A percentile compares a stretch with the other conserved stretches of the same genome.
phyloP scores from a whole-genome alignment of 306 rosid species.

The Acmispon strigosus region DNA sequence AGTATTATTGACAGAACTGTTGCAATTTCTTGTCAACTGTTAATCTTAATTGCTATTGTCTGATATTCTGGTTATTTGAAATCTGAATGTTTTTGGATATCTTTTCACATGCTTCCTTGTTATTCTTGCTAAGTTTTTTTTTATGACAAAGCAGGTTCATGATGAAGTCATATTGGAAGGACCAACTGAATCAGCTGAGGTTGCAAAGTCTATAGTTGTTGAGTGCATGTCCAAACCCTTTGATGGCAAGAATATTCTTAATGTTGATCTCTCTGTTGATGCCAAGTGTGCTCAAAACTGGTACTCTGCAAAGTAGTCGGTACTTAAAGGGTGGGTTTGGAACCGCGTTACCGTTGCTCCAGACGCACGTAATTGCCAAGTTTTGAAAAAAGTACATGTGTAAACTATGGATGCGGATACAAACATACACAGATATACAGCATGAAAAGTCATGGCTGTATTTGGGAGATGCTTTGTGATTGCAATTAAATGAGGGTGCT shows the following conservation, averaged over 20 bases:
- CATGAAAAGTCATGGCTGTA: background rate
- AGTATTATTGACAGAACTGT: too few species aligned
- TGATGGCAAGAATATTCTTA: slow-evolving; percentile 56
- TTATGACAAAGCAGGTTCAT: slow-evolving; percentile 55
- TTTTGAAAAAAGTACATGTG: too few species aligned
- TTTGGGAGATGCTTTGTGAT: background rate
- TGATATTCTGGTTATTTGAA: background rate
- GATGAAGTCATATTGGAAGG: slow-evolving; percentile 96
- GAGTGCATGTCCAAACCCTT: slow-evolving; percentile 89
- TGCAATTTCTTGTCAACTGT: background rate
- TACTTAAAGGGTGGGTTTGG: too few species aligned
- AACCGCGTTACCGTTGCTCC: too few species aligned
- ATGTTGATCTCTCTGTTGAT: slow-evolving; percentile 80
- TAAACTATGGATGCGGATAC: too few species aligned
- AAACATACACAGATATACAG: background rate
- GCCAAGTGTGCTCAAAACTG: slow-evolving; percentile 88
- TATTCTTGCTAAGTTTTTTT: slow-evolving; percentile 10
- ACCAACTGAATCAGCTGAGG: slow-evolving; percentile 67
- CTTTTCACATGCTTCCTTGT: background rate
- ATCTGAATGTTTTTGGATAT: background rate
- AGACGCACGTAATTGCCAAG: too few species aligned
- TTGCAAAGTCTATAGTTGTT: slow-evolving; percentile 76
- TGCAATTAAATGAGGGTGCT: slow-evolving; percentile 11
- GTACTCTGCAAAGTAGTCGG: slow-evolving; percentile 61
- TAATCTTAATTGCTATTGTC: background rate